phyloP scores from a whole-genome alignment of 2,329 filamentous ascomycete species.

The Hymenoscyphus repandus region DNA sequence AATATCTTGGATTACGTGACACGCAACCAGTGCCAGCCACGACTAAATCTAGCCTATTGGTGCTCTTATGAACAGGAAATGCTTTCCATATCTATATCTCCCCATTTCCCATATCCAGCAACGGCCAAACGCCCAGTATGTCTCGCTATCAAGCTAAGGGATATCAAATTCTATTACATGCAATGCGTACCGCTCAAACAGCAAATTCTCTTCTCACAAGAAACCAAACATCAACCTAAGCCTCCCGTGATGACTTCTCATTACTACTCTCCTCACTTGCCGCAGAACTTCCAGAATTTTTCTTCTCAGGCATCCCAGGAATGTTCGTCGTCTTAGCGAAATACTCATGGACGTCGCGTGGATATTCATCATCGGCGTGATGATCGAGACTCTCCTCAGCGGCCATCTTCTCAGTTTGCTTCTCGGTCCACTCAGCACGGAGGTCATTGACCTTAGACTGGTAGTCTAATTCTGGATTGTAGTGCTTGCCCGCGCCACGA shows the following conservation, averaged over 20 bases:
- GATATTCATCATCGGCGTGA: conserved; percentile 11
- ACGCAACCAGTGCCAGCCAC: no score
- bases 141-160: no score
- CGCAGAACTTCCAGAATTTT: neutral
- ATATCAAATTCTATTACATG: no score
- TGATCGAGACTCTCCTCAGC: conserved; percentile 26
- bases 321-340: neutral
- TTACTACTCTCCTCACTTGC: neutral
- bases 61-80: no score
- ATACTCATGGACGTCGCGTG: conserved; percentile 4
- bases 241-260: neutral
- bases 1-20: no score
- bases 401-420: conserved; percentile 40
- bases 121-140: no score
- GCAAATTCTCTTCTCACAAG: no score
- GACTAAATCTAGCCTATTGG: no score
- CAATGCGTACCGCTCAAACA: no score
- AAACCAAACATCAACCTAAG: no score
- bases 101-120: no score
- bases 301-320: neutral
- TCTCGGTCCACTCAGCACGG: conserved; percentile 56
- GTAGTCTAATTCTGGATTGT: conserved; percentile 78
- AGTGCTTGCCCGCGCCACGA: conserved; percentile 71
- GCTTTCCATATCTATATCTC: no score
- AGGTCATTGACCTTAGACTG: conserved; percentile 82